Conservation (phyloP, 805 yeast genomes). For the Debaryomyces castellii region DNA sequence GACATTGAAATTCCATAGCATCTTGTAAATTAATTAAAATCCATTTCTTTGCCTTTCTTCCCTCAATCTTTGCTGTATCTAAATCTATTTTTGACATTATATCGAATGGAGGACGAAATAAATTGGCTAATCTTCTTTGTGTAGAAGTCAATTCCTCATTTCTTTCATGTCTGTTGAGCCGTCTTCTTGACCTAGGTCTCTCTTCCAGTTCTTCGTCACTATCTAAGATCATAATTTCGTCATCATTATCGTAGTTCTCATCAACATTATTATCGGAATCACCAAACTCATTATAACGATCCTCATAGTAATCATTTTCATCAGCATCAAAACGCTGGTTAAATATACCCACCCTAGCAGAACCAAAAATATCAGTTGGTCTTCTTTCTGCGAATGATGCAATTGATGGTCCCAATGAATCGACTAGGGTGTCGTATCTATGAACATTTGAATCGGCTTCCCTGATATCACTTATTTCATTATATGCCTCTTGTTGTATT, state of each 20-base stretch:
- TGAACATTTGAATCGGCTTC: constrained; percentile 77
- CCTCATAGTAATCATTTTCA: constrained; percentile 24
- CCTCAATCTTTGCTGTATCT: constrained; percentile 72
- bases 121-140: constrained; percentile 70
- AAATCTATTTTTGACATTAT: constrained; percentile 66
- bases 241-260: constrained; percentile 28
- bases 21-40: constrained; percentile 87
- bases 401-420: constrained; percentile 21
- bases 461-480: constrained; percentile 22
- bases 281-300: constrained; percentile 16
- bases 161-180: constrained; percentile 22
- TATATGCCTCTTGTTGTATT: constrained; percentile 64
- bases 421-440: constrained; percentile 74
- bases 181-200: constrained; percentile 25
- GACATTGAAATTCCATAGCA: constrained; percentile 80
- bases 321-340: constrained; percentile 53
- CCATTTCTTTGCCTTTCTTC: constrained; percentile 71
- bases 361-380: constrained; percentile 48
- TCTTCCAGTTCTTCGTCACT: constrained; percentile 24
- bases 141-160: constrained; percentile 42
- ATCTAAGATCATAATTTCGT: constrained; percentile 26
- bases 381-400: constrained; percentile 10
- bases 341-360: constrained; percentile 52
- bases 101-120: constrained; percentile 94
- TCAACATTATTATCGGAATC: constrained; percentile 25